These are phyloP conservation scores for Didymella glomerata DNA, from an alignment of 2,329 filamentous ascomycete genomes.

Conservation along the genomic window DNA sequence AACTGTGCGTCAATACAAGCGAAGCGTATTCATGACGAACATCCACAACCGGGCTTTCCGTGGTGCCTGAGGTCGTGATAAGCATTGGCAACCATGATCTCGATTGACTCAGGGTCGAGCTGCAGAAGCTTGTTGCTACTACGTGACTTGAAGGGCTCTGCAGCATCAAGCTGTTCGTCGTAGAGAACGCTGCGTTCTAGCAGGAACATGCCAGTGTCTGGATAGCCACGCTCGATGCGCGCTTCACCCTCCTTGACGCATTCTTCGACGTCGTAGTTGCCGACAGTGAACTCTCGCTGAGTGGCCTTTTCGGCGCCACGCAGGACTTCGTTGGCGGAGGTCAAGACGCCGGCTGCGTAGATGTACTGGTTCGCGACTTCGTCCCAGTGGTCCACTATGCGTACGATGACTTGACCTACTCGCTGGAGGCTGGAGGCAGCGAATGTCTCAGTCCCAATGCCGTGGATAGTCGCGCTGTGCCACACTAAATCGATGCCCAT, in stretches of 20 bases:
- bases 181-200: slow-evolving; percentile 51
- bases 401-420: slow-evolving; percentile 41
- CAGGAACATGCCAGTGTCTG: slow-evolving; percentile 51
- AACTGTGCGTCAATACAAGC: slow-evolving; percentile 1
- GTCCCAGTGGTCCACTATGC: slow-evolving; percentile 44
- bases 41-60: slow-evolving; percentile 47
- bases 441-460: slow-evolving; percentile 47
- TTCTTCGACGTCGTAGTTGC: slow-evolving; percentile 46
- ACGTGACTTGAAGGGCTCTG: slow-evolving; percentile 37
- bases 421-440: slow-evolving; percentile 47
- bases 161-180: slow-evolving; percentile 40
- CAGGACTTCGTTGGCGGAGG: slow-evolving; percentile 46
- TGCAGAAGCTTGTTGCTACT: slow-evolving; percentile 33
- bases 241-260: slow-evolving; percentile 46
- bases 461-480: slow-evolving; percentile 52
- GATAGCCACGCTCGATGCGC: slow-evolving; percentile 49
- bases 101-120: slow-evolving; percentile 31
- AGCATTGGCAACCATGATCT: slow-evolving; percentile 28
- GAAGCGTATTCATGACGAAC: slow-evolving; percentile 29
- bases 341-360: slow-evolving; percentile 45
- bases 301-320: slow-evolving; percentile 39
- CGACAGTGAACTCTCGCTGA: slow-evolving; percentile 42
- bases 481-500: slow-evolving; percentile 52
- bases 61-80: slow-evolving; percentile 34
- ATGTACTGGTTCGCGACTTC: slow-evolving; percentile 48